These are phyloP conservation scores for Cubamyces lactineus DNA, from an alignment of 768 basidiomycete genomes.

Conservation along the genomic window DNA sequence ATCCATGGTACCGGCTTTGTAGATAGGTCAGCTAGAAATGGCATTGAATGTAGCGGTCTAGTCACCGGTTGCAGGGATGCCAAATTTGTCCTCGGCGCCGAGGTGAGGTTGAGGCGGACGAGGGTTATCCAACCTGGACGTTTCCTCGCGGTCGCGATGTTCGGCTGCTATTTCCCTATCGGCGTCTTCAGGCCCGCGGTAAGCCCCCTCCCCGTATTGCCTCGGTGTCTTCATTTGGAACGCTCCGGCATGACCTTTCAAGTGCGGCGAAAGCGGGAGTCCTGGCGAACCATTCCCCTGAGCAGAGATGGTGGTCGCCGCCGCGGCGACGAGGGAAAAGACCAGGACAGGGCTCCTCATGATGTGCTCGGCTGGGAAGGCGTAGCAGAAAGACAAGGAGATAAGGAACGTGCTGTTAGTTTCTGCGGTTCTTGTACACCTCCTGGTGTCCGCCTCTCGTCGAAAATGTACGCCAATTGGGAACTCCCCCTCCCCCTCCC, in stretches of 20 bases:
- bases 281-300: neutral
- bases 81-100: neutral
- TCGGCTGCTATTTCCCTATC: neutral
- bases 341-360: slow-evolving; percentile 31
- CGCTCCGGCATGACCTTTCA: neutral
- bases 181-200: neutral
- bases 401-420: neutral
- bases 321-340: slow-evolving; percentile 30
- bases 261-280: neutral
- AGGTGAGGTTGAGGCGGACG: neutral
- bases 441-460: too few species aligned
- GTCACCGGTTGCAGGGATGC: too few species aligned
- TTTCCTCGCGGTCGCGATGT: neutral
- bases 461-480: too few species aligned
- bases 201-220: neutral
- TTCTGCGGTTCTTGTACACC: too few species aligned
- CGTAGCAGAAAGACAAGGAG: neutral
- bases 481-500: too few species aligned
- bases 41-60: neutral
- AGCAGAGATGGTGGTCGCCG: slow-evolving; percentile 18
- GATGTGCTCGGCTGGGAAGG: neutral
- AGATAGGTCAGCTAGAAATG: neutral
- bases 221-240: neutral
- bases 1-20: neutral
- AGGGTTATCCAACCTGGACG: neutral